Conservation (phyloP, 179 eudicot genomes). For the Actinidia arguta region DNA sequence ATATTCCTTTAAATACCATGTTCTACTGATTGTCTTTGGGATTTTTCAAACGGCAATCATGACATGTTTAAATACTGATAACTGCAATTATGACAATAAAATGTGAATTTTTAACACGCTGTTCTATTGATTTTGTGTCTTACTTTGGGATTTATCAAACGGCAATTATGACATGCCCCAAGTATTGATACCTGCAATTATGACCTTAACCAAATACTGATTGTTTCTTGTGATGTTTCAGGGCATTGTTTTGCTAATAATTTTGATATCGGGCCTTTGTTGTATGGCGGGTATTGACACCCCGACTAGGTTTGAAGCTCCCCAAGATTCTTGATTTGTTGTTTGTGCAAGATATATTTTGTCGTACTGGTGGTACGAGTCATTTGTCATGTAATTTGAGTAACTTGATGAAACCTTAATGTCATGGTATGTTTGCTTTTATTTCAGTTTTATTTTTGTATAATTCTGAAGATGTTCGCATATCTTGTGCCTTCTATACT, state of each 20-base stretch:
- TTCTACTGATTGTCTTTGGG: neutral
- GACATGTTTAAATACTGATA: neutral
- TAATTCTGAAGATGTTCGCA: neutral
- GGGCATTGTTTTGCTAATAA: slow-evolving; percentile 85
- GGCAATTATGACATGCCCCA: neutral
- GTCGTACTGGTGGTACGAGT: neutral
- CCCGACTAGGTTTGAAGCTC: slow-evolving; percentile 92
- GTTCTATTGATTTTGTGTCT: neutral
- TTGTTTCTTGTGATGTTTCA: slow-evolving; percentile 40
- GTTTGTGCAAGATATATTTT: neutral
- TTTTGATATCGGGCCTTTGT: slow-evolving; percentile 93
- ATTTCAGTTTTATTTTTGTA: neutral
- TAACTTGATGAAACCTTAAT: neutral
- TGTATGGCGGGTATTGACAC: slow-evolving; percentile 99
- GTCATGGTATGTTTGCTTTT: neutral
- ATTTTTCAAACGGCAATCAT: neutral
- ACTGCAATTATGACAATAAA: too few relatives aligned
- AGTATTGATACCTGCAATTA: too few relatives aligned
- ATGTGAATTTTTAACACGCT: too few relatives aligned
- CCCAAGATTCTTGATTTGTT: slow-evolving; percentile 69
- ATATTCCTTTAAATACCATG: neutral
- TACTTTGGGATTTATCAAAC: neutral
- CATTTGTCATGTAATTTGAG: neutral
- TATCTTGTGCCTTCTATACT: neutral
- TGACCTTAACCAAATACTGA: neutral